phyloP scores from a whole-genome alignment of 2,329 filamentous ascomycete species.

The Stagonosporopsis chrysanthemi region DNA sequence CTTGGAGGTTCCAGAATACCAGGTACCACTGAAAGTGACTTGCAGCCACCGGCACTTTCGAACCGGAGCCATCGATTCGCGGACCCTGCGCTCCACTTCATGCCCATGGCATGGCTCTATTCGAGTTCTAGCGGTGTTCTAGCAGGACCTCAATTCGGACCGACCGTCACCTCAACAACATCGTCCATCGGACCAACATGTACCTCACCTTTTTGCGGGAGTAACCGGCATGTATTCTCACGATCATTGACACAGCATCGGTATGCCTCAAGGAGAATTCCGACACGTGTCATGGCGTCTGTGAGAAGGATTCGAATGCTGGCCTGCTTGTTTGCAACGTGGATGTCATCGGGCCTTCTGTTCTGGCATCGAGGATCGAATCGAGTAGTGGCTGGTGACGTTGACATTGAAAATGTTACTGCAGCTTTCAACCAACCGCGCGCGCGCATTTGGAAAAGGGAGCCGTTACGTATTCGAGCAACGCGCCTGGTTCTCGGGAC shows the following conservation, averaged over 20 bases:
- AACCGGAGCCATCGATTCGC: slow-evolving; percentile 6
- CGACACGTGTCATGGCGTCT: slow-evolving; percentile 1
- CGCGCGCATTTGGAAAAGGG: not conserved
- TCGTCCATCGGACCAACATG: slow-evolving; percentile 5
- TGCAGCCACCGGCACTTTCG: not conserved
- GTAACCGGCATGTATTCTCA: slow-evolving; percentile 7
- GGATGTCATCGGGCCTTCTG: slow-evolving; percentile 13
- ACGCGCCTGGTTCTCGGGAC: not conserved
- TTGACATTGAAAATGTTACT: not conserved
- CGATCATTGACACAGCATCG: not conserved
- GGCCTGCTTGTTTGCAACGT: not conserved
- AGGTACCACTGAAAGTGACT: not conserved
- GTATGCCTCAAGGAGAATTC: not conserved
- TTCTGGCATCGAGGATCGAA: slow-evolving; percentile 5
- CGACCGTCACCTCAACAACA: slow-evolving; percentile 14
- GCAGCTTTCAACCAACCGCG: not conserved
- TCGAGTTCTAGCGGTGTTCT: slow-evolving; percentile 19
- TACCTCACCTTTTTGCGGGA: slow-evolving; percentile 8
- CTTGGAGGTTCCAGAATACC: not conserved
- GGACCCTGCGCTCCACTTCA: slow-evolving; percentile 6
- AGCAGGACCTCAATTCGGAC: slow-evolving; percentile 13
- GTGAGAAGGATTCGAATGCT: slow-evolving; percentile 7
- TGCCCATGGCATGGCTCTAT: slow-evolving; percentile 2
- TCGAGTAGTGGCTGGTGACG: slow-evolving; percentile 5
- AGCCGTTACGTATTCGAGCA: not conserved